These are phyloP conservation scores for Ammopiptanthus mongolicus DNA, from an alignment of 306 rosid species.

Conservation along the genomic window DNA sequence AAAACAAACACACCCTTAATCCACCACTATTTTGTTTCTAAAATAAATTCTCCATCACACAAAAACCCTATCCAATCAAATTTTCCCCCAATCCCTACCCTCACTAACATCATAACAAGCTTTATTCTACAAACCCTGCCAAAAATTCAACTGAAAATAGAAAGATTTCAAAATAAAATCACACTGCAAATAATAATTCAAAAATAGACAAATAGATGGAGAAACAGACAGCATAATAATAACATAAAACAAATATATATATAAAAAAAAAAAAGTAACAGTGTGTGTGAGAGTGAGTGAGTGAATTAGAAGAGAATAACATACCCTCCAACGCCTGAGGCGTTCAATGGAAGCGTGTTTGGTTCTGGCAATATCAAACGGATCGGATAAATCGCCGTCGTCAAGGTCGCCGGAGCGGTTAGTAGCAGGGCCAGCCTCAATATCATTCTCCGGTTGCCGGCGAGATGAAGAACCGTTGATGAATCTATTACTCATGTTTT, in stretches of 20 bases:
- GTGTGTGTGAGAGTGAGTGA: neutral
- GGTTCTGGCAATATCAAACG: slow-evolving; percentile 69
- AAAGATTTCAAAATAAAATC: neutral
- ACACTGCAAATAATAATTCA: neutral
- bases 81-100: neutral
- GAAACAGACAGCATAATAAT: neutral
- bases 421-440: slow-evolving; percentile 49
- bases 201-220: neutral
- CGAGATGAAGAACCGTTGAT: slow-evolving; percentile 46
- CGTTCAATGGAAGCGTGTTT: slow-evolving; percentile 75
- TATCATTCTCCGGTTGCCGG: slow-evolving; percentile 29
- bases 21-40: neutral
- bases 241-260: too few relatives aligned
- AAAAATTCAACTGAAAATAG: neutral
- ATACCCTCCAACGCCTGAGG: slow-evolving; percentile 90
- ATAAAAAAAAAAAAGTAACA: neutral
- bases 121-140: neutral
- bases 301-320: slow-evolving; percentile 23
- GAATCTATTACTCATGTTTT: slow-evolving; percentile 33
- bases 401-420: slow-evolving; percentile 36
- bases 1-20: too few relatives aligned
- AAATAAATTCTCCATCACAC: neutral
- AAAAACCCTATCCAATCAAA: neutral
- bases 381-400: slow-evolving; percentile 34
- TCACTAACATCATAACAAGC: neutral